Conservation (phyloP, 306 rosid species). For the Herpetospermum pedunculosum region DNA sequence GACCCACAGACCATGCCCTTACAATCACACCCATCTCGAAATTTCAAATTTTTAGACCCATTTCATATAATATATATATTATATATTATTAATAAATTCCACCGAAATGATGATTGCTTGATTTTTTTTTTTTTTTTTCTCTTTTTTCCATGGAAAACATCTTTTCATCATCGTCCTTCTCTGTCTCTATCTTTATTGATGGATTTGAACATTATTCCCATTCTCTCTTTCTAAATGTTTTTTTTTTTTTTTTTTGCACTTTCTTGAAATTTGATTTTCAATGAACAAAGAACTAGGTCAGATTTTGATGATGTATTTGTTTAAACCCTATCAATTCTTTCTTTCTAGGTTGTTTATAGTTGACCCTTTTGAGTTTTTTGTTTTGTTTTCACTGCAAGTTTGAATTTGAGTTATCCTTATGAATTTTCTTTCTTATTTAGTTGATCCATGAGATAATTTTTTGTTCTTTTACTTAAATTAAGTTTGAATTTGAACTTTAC, state of each 20-base stretch:
- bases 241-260: not conserved
- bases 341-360: no score
- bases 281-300: not conserved
- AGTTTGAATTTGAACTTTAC: not conserved
- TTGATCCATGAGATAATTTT: no score
- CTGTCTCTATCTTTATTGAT: slow-evolving; percentile 3
- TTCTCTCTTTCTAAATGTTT: no score
- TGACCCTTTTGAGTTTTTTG: no score
- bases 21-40: slow-evolving; percentile 23
- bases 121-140: not conserved
- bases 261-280: not conserved
- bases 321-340: not conserved
- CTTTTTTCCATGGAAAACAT: not conserved
- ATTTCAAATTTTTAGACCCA: slow-evolving; percentile 11
- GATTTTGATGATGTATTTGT: not conserved
- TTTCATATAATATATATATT: not conserved
- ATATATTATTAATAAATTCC: not conserved
- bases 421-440: no score
- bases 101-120: slow-evolving; percentile 4
- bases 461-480: no score
- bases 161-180: not conserved
- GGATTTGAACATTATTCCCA: not conserved
- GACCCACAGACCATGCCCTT: slow-evolving; percentile 1
- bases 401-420: not conserved
- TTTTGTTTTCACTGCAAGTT: not conserved